Evolutionary conservation across 441 rosid genomes (phyloP).

Genomic region (Theobroma grandiflorum): DNA sequence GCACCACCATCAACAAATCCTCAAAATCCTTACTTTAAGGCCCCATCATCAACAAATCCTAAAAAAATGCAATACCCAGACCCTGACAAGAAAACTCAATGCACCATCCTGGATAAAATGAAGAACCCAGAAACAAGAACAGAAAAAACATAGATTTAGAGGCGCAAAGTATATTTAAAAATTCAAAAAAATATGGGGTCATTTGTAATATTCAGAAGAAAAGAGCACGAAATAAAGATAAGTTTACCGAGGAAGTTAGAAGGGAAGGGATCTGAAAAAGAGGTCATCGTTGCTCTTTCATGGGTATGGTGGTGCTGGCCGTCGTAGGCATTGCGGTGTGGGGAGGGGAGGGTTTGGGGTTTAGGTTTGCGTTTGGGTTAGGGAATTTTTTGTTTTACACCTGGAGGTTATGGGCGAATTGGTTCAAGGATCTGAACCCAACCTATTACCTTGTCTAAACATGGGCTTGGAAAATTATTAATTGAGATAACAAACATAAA

Average conservation of each 20-base stretch:
- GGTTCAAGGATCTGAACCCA: too few species aligned
- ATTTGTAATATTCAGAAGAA: too few species aligned
- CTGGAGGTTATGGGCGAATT: too few species aligned
- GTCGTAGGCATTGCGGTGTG: background rate
- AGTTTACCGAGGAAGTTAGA: background rate
- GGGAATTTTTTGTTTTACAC: background rate
- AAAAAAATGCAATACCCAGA: conserved; percentile 13
- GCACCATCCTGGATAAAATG: background rate
- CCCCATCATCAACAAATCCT: background rate
- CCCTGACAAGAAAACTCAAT: background rate
- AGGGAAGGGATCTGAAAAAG: background rate
- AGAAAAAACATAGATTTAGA: background rate
- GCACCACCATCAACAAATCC: background rate
- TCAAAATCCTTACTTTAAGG: background rate
- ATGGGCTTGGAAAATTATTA: too few species aligned
- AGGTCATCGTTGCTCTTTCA: background rate
- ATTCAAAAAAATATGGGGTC: too few species aligned
- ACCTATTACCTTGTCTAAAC: too few species aligned
- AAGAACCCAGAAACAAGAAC: background rate
- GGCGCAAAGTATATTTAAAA: background rate
- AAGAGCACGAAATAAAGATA: background rate
- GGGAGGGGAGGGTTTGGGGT: background rate
- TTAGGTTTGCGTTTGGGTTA: background rate
- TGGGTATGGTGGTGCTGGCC: background rate
- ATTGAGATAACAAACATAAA: too few species aligned